Percentiles rank a stretch among this genome's conserved stretches.
phyloP scores from a whole-genome alignment of 208 protist species.

The Wallacemonas sp. region DNA sequence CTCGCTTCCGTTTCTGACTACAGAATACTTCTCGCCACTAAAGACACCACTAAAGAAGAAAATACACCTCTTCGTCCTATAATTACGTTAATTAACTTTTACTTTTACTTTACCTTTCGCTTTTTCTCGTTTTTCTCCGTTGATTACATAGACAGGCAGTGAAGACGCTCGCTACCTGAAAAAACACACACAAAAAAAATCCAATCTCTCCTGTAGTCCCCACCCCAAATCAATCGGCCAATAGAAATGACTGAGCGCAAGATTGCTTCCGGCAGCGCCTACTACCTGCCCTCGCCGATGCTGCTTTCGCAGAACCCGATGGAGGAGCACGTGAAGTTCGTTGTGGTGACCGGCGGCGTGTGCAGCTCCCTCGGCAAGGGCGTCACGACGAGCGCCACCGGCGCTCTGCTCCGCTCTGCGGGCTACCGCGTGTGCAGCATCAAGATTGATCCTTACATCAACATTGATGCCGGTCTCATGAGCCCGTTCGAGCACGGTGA shows the following conservation, averaged over 20 bases:
- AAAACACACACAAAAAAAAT: too few relatives aligned
- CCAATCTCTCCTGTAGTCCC: too few relatives aligned
- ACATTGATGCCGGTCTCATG: conserved; percentile 95
- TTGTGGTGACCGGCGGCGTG: conserved; percentile 98
- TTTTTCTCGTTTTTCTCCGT: too few relatives aligned
- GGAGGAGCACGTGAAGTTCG: conserved; percentile 84
- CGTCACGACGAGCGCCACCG: conserved; percentile 84
- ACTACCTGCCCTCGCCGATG: conserved; percentile 84
- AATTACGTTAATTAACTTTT: too few relatives aligned
- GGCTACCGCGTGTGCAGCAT: conserved; percentile 96
- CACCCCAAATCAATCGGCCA: too few relatives aligned
- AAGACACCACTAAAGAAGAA: too few relatives aligned
- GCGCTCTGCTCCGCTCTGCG: conserved; percentile 79
- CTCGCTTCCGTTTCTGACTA: too few relatives aligned
- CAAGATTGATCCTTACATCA: conserved; percentile 99
- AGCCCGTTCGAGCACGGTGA: conserved; percentile 98
- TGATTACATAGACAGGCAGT: too few relatives aligned
- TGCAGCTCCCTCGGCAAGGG: conserved; percentile 99
- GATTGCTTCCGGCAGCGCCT: conserved; percentile 59
- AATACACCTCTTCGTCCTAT: too few relatives aligned
- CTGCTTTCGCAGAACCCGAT: conserved; percentile 41
- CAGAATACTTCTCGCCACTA: too few relatives aligned
- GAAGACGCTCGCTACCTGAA: too few relatives aligned
- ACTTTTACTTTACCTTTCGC: too few relatives aligned
- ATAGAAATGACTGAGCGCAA: conserved; percentile 44